Percentiles rank a stretch among this genome's conserved stretches.
Conservation (phyloP, 2,329 filamentous ascomycete species). For the Zymoseptoria tritici region DNA sequence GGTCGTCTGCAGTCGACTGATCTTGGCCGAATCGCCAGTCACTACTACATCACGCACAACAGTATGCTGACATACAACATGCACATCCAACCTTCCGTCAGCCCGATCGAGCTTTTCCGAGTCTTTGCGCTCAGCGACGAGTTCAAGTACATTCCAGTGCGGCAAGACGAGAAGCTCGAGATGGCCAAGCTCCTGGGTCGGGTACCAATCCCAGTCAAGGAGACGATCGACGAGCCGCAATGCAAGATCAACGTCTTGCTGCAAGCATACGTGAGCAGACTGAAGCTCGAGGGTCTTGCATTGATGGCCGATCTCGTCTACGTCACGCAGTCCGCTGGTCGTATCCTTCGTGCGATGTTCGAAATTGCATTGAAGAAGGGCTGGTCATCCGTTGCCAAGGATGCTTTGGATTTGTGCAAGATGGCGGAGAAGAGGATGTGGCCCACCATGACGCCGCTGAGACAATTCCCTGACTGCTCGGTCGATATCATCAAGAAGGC, state of each 20-base stretch:
- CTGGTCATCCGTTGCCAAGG: constrained; percentile 88
- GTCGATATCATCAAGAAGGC: constrained; percentile 84
- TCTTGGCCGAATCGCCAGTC: constrained; percentile 88
- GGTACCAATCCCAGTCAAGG: constrained; percentile 94
- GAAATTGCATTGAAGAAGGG: constrained; percentile 97
- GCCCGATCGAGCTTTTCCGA: constrained; percentile 90
- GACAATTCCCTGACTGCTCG: constrained; percentile 79
- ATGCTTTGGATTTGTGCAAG: constrained; percentile 89
- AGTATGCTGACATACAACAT: constrained; percentile 98
- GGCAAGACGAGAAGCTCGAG: constrained; percentile 95
- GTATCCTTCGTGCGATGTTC: constrained; percentile 90
- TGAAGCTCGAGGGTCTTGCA: constrained; percentile 88
- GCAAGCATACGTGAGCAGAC: constrained; percentile 90
- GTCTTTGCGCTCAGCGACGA: constrained; percentile 94
- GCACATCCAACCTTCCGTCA: constrained; percentile 86
- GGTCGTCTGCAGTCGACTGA: constrained; percentile 87
- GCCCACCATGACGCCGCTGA: constrained; percentile 94
- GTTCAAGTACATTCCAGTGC: constrained; percentile 97
- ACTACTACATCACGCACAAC: constrained; percentile 95
- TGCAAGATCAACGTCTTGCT: constrained; percentile 97
- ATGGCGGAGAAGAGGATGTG: constrained; percentile 99
- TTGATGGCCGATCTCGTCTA: constrained; percentile 99
- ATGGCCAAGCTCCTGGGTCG: constrained; percentile 81
- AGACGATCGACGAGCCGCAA: constrained; percentile 92
- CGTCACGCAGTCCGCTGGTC: constrained; percentile 93